Conservation (phyloP, 2,329 filamentous ascomycete genomes). For the Ceratocystis smalleyi region DNA sequence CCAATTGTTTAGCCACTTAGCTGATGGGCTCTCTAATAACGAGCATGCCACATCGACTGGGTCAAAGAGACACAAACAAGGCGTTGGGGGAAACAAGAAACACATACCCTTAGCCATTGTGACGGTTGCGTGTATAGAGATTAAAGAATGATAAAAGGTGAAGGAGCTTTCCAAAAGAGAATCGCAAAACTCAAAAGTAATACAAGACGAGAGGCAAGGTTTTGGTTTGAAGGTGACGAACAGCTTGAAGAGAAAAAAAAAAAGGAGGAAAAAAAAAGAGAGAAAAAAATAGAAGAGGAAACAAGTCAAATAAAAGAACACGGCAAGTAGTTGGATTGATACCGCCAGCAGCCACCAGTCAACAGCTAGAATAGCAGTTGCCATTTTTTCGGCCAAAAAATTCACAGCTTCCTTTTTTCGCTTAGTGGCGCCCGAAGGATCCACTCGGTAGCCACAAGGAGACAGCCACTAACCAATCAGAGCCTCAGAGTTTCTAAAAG, state of each 20-base stretch:
- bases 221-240: conserved; percentile 10
- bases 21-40: no score
- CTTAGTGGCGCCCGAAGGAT: conserved; percentile 13
- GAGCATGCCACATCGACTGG: no score
- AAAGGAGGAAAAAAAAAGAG: conserved; percentile 2
- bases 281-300: neutral
- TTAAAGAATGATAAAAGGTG: conserved; percentile 9
- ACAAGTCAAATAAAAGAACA: conserved; percentile 4
- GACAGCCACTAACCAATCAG: conserved; percentile 11
- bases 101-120: conserved; percentile 17
- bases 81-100: neutral
- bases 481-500: conserved; percentile 13
- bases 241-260: conserved; percentile 9
- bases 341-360: neutral
- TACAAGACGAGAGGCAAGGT: neutral
- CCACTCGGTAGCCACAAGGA: conserved; percentile 2
- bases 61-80: neutral
- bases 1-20: no score
- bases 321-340: neutral
- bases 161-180: conserved; percentile 1
- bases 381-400: neutral
- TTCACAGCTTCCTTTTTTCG: neutral
- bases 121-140: conserved; percentile 5
- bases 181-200: conserved; percentile 7
- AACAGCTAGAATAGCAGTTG: neutral